These are phyloP conservation scores for Boletus rufocinnamomeus DNA, from an alignment of 768 basidiomycete genomes.

Conservation along the genomic window DNA sequence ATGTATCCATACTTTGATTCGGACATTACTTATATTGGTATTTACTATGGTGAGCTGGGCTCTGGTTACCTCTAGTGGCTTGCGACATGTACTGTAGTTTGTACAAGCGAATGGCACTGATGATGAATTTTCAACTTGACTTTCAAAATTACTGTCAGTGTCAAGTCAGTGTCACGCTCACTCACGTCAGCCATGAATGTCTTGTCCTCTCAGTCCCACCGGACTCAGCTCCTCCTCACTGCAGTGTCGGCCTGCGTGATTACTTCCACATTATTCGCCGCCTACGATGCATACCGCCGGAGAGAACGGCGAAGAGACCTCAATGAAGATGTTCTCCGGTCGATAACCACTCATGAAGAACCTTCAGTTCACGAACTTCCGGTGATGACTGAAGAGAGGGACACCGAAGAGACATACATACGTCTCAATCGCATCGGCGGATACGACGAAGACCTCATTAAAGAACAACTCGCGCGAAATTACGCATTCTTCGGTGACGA, in stretches of 20 bases:
- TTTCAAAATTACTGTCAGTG: not conserved
- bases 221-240: constrained; percentile 62
- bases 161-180: not conserved
- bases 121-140: not conserved
- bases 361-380: not conserved
- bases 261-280: constrained; percentile 60
- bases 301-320: constrained; percentile 55
- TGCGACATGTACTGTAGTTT: constrained; percentile 2
- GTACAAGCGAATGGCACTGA: constrained; percentile 3
- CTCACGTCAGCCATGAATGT: constrained; percentile 22
- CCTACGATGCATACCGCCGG: constrained; percentile 52
- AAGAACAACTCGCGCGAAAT: constrained; percentile 90
- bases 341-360: constrained; percentile 39
- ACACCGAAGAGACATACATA: constrained; percentile 19
- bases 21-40: constrained; percentile 30
- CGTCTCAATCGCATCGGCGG: constrained; percentile 24
- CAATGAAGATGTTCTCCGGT: constrained; percentile 55
- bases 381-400: constrained; percentile 6
- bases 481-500: constrained; percentile 94
- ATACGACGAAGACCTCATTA: constrained; percentile 81
- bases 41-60: constrained; percentile 24
- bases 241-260: constrained; percentile 65
- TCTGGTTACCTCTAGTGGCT: constrained; percentile 8
- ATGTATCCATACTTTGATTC: constrained; percentile 25
- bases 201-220: constrained; percentile 48